These are phyloP conservation scores for Clitopilus hobsonii DNA, from an alignment of 768 basidiomycete species.

Conservation along the genomic window DNA sequence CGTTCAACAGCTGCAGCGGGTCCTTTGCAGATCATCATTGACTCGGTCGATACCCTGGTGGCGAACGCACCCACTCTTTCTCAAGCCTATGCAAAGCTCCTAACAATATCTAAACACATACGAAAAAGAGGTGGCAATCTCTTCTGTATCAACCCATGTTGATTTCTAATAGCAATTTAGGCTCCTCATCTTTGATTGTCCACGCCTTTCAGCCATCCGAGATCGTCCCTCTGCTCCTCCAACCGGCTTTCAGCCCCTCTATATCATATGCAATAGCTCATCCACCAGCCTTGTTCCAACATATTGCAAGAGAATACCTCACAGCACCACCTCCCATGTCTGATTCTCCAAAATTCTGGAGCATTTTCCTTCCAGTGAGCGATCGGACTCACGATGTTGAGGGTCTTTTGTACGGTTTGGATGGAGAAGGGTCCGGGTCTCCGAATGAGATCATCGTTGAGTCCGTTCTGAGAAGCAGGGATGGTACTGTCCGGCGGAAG, in stretches of 20 bases:
- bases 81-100: conserved; percentile 48
- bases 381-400: conserved; percentile 58
- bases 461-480: conserved; percentile 43
- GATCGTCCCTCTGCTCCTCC: conserved; percentile 50
- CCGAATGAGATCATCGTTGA: conserved; percentile 57
- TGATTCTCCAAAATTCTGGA: conserved; percentile 72
- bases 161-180: conserved; percentile 14
- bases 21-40: conserved; percentile 64
- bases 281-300: conserved; percentile 61
- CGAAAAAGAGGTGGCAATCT: conserved; percentile 42
- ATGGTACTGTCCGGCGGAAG: conserved; percentile 40
- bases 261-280: conserved; percentile 64
- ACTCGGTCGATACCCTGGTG: conserved; percentile 65
- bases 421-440: conserved; percentile 45
- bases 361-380: conserved; percentile 65
- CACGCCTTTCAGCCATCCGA: conserved; percentile 48
- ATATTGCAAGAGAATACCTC: conserved; percentile 69
- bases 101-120: conserved; percentile 38
- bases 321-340: conserved; percentile 65
- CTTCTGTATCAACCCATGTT: conserved; percentile 2
- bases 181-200: conserved; percentile 56
- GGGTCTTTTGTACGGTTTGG: conserved; percentile 52
- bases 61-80: conserved; percentile 54
- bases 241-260: conserved; percentile 60
- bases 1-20: conserved; percentile 31